Evolutionary conservation across 805 yeast genomes (phyloP), one percentile per base, ranked within the genome.

Genomic region (Candida tallmaniae): DNA sequence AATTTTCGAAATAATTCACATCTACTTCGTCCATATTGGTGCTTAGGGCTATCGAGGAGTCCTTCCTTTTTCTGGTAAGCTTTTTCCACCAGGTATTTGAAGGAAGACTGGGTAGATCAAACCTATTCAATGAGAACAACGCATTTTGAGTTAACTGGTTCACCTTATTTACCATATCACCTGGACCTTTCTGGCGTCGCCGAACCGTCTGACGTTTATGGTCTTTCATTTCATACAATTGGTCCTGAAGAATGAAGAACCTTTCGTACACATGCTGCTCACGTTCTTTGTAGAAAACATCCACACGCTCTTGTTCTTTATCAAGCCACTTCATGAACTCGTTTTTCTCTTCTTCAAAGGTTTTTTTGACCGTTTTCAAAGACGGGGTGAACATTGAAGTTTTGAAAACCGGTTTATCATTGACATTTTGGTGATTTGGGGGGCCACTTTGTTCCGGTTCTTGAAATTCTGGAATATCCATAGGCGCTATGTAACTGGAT

Each of bases 291-390:
- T 73, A 86, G 48, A 86, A 86, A 0, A 22, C 31, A 24, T 83
- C 78, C 6, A 85, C 80, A 52, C 78, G 82, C 4, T 34, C 42
- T 17, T 80, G 60, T 52, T 86, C 82, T 0, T 46, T 34, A 35
- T 83, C 81, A 4, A 86, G 67, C 94, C 95, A 86, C 2, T 47
- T 52, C n/a, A 69, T 42, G 43, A 86, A 87, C 3, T 32, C 43
- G n/a, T 30, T 19, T 23, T 36, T 33, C n/a, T 23, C 39, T 11
- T 34, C 37, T 11, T 34, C 33, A 29, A 22, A 29, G 10, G 19
- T 29, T n/a, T 24, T 23, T 5, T 37, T 27, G 23, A 37, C 16
- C 8, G 32, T 19, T 26, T 27, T 38, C 2, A 27, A 18, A 4
- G 44, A 31, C 3, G 37, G 18, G 3, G 27, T 21, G 27, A 40